A percentile compares a stretch with the other conserved stretches of the same genome.
Conservation (phyloP, 2,329 filamentous ascomycete genomes). For the Cercospora canescens region DNA sequence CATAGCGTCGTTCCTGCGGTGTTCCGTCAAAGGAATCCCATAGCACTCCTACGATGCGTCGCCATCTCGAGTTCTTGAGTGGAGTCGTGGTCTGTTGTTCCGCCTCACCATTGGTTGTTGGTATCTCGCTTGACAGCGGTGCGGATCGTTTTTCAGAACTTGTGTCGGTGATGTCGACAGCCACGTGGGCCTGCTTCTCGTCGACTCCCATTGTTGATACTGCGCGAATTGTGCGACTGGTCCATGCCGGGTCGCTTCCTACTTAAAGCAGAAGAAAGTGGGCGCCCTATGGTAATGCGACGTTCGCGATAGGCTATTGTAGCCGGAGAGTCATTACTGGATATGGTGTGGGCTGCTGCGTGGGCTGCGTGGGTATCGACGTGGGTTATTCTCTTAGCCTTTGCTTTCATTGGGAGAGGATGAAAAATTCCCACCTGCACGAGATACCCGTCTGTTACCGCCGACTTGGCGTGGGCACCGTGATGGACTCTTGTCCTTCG, state of each 20-base stretch:
- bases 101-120: not conserved
- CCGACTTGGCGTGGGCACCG: constrained; percentile 3
- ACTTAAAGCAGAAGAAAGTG: constrained; percentile 2
- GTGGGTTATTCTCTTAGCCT: constrained; percentile 5
- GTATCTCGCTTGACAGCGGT: not conserved
- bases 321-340: not conserved
- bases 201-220: not conserved
- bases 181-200: constrained; percentile 3
- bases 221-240: constrained; percentile 5
- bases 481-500: constrained; percentile 3
- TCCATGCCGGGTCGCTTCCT: not conserved
- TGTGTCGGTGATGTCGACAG: not conserved
- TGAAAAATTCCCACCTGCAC: not conserved
- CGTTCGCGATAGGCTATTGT: not conserved
- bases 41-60: constrained; percentile 10
- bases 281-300: not conserved
- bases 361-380: constrained; percentile 6
- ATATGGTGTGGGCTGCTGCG: not conserved
- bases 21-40: constrained; percentile 14
- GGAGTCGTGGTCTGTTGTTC: not conserved
- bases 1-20: constrained; percentile 14
- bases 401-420: not conserved
- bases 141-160: not conserved
- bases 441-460: not conserved
- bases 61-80: constrained; percentile 10